Conservation (phyloP, 305 asterid species). For the Withania somnifera region DNA sequence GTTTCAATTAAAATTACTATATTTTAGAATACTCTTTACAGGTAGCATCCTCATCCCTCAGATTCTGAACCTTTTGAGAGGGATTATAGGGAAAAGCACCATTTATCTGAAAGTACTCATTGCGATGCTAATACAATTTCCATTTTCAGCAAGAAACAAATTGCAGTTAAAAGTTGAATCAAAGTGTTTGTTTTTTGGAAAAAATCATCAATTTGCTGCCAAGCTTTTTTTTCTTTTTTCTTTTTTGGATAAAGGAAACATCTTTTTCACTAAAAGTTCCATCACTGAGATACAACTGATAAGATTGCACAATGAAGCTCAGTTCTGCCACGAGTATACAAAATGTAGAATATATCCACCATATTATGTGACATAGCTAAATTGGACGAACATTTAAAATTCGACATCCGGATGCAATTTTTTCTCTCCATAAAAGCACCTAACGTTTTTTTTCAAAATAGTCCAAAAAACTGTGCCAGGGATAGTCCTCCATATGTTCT, state of each 20-base stretch:
- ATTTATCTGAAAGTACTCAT: background rate
- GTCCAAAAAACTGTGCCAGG: background rate
- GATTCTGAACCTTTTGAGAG: background rate
- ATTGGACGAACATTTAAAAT: background rate
- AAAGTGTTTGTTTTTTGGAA: background rate
- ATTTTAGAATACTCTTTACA: background rate
- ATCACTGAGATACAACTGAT: background rate
- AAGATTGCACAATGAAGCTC: background rate
- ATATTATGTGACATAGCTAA: background rate
- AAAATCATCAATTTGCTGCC: background rate
- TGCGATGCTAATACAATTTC: background rate
- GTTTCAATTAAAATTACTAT: background rate
- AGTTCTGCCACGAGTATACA: background rate
- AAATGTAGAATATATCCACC: background rate
- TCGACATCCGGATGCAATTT: background rate
- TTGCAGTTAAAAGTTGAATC: background rate
- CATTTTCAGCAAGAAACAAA: background rate
- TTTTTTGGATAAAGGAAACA: background rate
- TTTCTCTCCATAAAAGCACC: background rate
- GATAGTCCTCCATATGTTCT: background rate
- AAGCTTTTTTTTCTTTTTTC: background rate
- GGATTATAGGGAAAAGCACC: background rate
- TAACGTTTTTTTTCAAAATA: background rate
- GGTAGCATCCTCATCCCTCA: background rate
- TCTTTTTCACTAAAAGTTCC: background rate